Conservation (phyloP, 305 asterid genomes). For the Solanum aculeatissimum region DNA sequence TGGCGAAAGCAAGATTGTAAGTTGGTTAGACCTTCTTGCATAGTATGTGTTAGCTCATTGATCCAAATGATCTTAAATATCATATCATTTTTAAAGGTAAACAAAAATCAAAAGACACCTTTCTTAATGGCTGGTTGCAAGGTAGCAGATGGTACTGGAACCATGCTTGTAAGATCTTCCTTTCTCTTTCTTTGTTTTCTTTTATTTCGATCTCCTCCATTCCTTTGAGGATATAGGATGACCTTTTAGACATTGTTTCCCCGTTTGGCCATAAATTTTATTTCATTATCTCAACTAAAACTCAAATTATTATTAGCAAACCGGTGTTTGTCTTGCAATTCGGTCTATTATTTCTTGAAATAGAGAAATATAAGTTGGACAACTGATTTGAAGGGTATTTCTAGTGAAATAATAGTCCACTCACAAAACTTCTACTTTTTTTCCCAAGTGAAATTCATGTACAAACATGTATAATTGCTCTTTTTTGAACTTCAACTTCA, state of each 20-base stretch:
- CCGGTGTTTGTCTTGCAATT: background rate
- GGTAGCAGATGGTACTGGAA: constrained; percentile 95
- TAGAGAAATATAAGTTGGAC: background rate
- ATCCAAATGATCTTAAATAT: constrained; percentile 15
- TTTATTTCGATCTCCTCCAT: background rate
- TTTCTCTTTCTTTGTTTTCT: background rate
- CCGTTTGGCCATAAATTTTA: background rate
- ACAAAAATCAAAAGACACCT: constrained; percentile 72
- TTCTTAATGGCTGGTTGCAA: constrained; percentile 97
- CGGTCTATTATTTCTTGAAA: background rate
- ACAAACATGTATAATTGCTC: background rate
- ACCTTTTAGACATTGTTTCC: background rate
- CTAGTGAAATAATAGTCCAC: background rate
- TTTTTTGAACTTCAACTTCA: background rate
- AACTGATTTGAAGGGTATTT: background rate
- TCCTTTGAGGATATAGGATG: background rate
- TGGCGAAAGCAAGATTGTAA: constrained; percentile 97
- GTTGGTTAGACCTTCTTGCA: constrained; percentile 34
- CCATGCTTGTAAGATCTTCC: constrained; percentile 59
- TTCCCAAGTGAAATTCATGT: background rate
- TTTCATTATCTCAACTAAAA: background rate
- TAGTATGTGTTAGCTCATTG: constrained; percentile 6
- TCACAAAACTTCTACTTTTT: background rate
- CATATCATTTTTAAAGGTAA: constrained; percentile 33
- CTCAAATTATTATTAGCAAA: background rate